A percentile compares a stretch with the other conserved stretches of the same genome.
These are phyloP conservation scores for Phylloporus sp. DNA, from an alignment of 768 basidiomycete genomes.

Conservation along the genomic window DNA sequence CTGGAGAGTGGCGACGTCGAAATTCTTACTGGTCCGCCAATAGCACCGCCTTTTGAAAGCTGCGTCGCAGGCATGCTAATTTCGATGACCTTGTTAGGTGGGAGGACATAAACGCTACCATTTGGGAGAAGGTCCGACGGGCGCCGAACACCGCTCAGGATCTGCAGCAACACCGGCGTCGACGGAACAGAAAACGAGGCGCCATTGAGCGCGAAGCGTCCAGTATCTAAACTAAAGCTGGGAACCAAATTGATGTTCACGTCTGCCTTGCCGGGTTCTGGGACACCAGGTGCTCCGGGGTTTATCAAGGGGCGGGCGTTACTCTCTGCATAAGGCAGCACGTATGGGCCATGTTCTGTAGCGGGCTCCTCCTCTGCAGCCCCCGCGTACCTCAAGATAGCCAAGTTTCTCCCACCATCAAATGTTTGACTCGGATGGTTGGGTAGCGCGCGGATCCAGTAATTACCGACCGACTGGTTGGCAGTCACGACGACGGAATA, in stretches of 20 bases:
- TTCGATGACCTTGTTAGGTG: constrained; percentile 42
- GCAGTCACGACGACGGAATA: constrained; percentile 44
- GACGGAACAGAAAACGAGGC: not conserved
- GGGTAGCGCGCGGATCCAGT: constrained; percentile 38
- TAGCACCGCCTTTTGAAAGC: not conserved
- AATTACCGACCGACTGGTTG: constrained; percentile 33
- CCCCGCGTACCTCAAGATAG: constrained; percentile 40
- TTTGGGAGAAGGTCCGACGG: constrained; percentile 31
- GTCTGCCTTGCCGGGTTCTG: not conserved
- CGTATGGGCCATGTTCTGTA: constrained; percentile 16
- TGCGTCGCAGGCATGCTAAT: constrained; percentile 33
- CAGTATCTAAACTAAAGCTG: not conserved
- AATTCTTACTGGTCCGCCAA: constrained; percentile 15
- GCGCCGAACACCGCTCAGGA: not conserved
- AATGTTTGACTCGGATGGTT: constrained; percentile 16
- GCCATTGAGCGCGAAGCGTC: not conserved
- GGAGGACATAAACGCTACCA: constrained; percentile 39
- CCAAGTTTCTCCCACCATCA: constrained; percentile 34
- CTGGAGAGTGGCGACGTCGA: too few species aligned
- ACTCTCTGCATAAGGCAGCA: constrained; percentile 32
- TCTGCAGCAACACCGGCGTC: not conserved
- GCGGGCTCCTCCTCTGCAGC: constrained; percentile 35
- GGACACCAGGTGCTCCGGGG: constrained; percentile 3
- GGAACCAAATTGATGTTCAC: not conserved
- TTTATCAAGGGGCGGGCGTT: constrained; percentile 31